phyloP scores from a whole-genome alignment of 148 eudicot genomes.

The Bassia scoparia region DNA sequence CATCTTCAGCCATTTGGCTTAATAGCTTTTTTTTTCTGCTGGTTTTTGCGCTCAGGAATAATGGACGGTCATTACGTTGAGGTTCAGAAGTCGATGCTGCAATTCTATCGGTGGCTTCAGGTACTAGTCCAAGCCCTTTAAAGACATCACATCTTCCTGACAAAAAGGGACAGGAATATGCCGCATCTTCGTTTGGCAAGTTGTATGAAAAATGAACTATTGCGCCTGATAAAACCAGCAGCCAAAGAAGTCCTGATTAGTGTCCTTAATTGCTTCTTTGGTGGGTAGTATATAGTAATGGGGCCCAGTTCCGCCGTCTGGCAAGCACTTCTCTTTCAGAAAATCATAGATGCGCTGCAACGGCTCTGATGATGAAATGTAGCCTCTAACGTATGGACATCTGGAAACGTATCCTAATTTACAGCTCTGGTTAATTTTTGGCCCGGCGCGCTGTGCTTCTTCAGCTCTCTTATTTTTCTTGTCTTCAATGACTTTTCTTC shows the following conservation, averaged over 20 bases:
- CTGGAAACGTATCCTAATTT: constrained; percentile 74
- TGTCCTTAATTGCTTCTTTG: constrained; percentile 73
- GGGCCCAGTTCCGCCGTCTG: constrained; percentile 67
- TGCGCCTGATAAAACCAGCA: constrained; percentile 93
- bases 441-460: constrained; percentile 67
- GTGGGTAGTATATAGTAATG: constrained; percentile 89
- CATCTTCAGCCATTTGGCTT: constrained; percentile 91
- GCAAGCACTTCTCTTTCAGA: constrained; percentile 56
- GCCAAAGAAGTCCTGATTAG: constrained; percentile 68
- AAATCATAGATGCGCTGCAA: constrained; percentile 66
- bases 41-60: constrained; percentile 48
- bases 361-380: constrained; percentile 75
- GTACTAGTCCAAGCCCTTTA: constrained; percentile 55
- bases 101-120: constrained; percentile 33
- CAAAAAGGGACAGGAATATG: constrained; percentile 53
- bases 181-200: constrained; percentile 50
- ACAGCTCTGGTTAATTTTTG: constrained; percentile 60
- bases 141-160: constrained; percentile 56
- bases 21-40: constrained; percentile 53
- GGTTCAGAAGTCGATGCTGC: constrained; percentile 34
- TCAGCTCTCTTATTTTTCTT: constrained; percentile 73
- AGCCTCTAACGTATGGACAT: constrained; percentile 67
- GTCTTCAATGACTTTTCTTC: constrained; percentile 82
- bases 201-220: constrained; percentile 78
- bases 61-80: constrained; percentile 30